Percentiles rank a stretch among this genome's conserved stretches.
These are phyloP conservation scores for Isoetes taiwanensis DNA, from an alignment of 75 land plant species.

Conservation along the genomic window DNA sequence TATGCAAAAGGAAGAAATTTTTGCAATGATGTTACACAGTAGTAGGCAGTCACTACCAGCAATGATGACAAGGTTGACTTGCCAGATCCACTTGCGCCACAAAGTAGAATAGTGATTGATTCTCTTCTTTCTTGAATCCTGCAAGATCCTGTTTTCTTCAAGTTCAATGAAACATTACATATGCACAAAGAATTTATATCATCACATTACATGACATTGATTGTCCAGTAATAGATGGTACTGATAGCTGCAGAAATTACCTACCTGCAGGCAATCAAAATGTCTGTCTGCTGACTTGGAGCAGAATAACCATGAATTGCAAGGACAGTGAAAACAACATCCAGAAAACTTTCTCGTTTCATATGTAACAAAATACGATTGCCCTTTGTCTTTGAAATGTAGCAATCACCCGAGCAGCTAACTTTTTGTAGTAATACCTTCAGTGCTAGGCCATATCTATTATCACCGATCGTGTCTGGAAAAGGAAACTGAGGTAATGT, in stretches of 20 bases:
- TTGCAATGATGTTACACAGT: no score
- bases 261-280: slow-evolving; percentile 82
- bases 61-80: slow-evolving; percentile 91
- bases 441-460: neutral
- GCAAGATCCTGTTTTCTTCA: neutral
- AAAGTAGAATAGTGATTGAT: slow-evolving; percentile 73
- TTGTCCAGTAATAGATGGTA: neutral
- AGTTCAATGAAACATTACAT: neutral
- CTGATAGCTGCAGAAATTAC: neutral
- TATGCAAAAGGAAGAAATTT: no score
- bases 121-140: slow-evolving; percentile 79
- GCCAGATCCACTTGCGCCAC: slow-evolving; percentile 97
- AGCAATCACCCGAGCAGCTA: no score
- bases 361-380: slow-evolving; percentile 57
- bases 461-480: neutral
- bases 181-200: neutral
- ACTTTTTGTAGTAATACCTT: slow-evolving; percentile 6
- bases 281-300: slow-evolving; percentile 77
- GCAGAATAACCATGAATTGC: slow-evolving; percentile 68
- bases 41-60: slow-evolving; percentile 61
- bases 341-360: slow-evolving; percentile 52
- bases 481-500: slow-evolving; percentile 5
- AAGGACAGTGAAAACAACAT: slow-evolving; percentile 71
- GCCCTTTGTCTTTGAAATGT: no score
- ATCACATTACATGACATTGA: neutral